Conservation (phyloP, 352 stramenopile species). For the Phytophthora colocasiae region DNA sequence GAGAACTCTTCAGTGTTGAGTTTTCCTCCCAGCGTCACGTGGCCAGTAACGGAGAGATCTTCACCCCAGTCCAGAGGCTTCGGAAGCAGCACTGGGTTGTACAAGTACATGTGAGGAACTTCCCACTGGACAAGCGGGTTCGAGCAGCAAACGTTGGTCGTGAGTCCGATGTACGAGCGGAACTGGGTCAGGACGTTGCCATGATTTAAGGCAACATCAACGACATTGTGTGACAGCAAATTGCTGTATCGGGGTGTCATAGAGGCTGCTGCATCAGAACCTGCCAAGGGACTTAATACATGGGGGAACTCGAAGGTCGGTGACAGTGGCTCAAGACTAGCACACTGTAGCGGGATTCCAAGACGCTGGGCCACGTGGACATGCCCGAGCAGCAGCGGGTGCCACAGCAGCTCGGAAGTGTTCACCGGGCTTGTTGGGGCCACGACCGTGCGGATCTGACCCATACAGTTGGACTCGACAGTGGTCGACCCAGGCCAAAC, state of each 20-base stretch:
- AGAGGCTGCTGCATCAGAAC: slow-evolving; percentile 22
- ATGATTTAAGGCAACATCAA: slow-evolving; percentile 38
- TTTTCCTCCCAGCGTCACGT: slow-evolving; percentile 39
- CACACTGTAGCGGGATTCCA: slow-evolving; percentile 55
- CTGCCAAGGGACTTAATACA: slow-evolving; percentile 36
- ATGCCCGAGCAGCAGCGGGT: slow-evolving; percentile 54
- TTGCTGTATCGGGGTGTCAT: slow-evolving; percentile 44
- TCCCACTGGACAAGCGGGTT: slow-evolving; percentile 45
- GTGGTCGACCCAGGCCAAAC: no score
- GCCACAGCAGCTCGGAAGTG: slow-evolving; percentile 57
- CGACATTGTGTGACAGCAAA: slow-evolving; percentile 41
- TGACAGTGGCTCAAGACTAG: slow-evolving; percentile 46
- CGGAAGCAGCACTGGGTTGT: slow-evolving; percentile 42
- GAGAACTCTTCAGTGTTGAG: slow-evolving; percentile 8
- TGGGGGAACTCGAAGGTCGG: slow-evolving; percentile 55
- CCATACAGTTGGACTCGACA: no score
- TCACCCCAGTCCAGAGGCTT: slow-evolving; percentile 55
- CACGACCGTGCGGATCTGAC: slow-evolving; percentile 45
- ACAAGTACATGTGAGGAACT: slow-evolving; percentile 59
- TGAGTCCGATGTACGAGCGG: slow-evolving; percentile 48
- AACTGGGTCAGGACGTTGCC: slow-evolving; percentile 52
- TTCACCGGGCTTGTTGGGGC: slow-evolving; percentile 32
- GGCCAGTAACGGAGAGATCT: slow-evolving; percentile 47
- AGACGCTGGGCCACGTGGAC: slow-evolving; percentile 54
- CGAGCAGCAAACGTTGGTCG: slow-evolving; percentile 22